Base-by-base conservation (phyloP, 495 filamentous ascomycete genomes). In the Bacidia gigantensis region DNA sequence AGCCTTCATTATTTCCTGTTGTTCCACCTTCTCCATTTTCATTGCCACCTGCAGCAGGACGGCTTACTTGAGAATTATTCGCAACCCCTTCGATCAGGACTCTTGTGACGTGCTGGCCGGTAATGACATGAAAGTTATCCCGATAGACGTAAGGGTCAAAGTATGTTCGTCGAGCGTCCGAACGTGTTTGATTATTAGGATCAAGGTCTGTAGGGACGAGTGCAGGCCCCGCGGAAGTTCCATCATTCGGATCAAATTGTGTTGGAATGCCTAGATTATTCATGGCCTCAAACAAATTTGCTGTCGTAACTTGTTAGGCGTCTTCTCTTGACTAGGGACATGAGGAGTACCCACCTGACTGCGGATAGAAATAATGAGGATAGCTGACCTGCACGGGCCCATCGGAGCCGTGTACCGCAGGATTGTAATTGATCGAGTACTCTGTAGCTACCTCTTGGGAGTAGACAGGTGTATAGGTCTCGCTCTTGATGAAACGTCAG, bases 361-460 rank as follows among this genome's bases (percentile, higher is more conserved):
- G 61, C n/a, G 60, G 60, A 43, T 61, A 64, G 48, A 62, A 64
- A 41, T 57, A 64, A 12, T 61, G 64, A 1, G 69, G 65, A 57
- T 68, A 79, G 14, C 72, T 73, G 38, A 76, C 72, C 44, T 72
- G 67, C 7, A 80, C 44, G 5, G 63, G 62, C 2, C 77, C 76
- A 11, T 59, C 39, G 14, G 62, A 53, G 11, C 75, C 73, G 55
- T 80, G 73, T 52, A 71, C 69, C 26, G 54, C 54, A n/a, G 65
- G 59, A 26, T 69, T 63, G 56, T 71, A 77, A 17, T 61, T 49
- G 46, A 62, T 59, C 10, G 61, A 59, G 23, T 61, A 59, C 41
- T 62, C 46, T 41, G 48, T 26, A 11, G 61, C 59, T 10, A 60
- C 52, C 3, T 61, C 61, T 26, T 54, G 50, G 1, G 59, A 62